Conservation (phyloP, 169 alveolate species). For the Plasmodium relictum region DNA sequence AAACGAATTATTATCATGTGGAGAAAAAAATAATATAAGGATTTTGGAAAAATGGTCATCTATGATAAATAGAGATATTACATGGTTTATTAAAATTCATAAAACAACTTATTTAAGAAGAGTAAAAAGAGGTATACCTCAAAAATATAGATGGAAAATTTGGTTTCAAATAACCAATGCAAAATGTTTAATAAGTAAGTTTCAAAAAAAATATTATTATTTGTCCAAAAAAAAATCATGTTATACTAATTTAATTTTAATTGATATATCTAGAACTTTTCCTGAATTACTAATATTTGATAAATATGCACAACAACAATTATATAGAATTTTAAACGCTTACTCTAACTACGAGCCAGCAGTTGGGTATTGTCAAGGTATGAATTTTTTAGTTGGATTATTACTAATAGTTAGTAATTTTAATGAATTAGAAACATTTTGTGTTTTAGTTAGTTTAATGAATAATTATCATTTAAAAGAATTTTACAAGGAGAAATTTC, state of each 20-base stretch:
- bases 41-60: slow-evolving; percentile 79
- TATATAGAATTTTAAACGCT: slow-evolving; percentile 87
- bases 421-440: slow-evolving; percentile 81
- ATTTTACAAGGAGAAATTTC: slow-evolving; percentile 81
- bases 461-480: slow-evolving; percentile 79
- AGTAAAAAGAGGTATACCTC: slow-evolving; percentile 83
- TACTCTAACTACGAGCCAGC: slow-evolving; percentile 84
- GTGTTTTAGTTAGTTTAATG: slow-evolving; percentile 82
- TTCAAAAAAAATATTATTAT: slow-evolving; percentile 67
- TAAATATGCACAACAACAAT: slow-evolving; percentile 82
- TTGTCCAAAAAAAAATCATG: slow-evolving; percentile 57
- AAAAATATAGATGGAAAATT: slow-evolving; percentile 81
- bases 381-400: slow-evolving; percentile 90
- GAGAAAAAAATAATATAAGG: slow-evolving; percentile 64
- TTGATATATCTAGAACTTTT: slow-evolving; percentile 82
- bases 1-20: slow-evolving; percentile 69
- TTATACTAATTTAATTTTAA: slow-evolving; percentile 78
- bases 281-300: slow-evolving; percentile 82
- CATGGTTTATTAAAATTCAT: slow-evolving; percentile 78
- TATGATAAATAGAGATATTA: slow-evolving; percentile 79
- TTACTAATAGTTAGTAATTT: slow-evolving; percentile 82
- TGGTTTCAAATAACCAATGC: slow-evolving; percentile 78
- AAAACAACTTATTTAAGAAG: slow-evolving; percentile 80
- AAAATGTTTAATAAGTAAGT: slow-evolving; percentile 32
- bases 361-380: slow-evolving; percentile 91